Base-by-base conservation (phyloP, 2,329 filamentous ascomycete species). In the Pyrenophora seminiperda region DNA sequence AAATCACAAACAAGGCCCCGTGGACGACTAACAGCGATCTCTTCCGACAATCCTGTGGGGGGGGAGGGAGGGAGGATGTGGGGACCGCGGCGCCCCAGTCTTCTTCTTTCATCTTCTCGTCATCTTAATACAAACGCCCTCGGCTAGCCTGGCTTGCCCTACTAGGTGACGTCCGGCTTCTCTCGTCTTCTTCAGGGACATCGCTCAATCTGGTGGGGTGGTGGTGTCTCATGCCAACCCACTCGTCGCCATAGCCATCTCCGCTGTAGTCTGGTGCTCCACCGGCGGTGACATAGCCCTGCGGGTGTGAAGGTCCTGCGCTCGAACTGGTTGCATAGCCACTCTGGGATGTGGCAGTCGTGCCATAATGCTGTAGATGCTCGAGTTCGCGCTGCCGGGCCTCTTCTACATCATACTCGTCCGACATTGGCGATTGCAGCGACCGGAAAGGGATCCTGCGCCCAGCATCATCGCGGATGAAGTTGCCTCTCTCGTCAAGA, bases 321-420 rank as follows among this genome's bases (percentile, higher is more conserved):
- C 54, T 60, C 2, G 66, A 62, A 7, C 59, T 67, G 1, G 67
- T 67, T 1, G 62, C 60, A 44, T 68, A 69, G 18, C 59, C 56
- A 19, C 61, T 58, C 14, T 54, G 70, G 43, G 59, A 72, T 29
- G 58, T 65, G 15, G 65, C 59, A 30, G 67, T 57, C 5, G 70
- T 66, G 33, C 77, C 77, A 50, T 80, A 81, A 36, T 72, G 72
- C 37, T 75, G 74, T 19, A 76, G 65, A 44, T 78, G 76, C 54
- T 77, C 75, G n/a, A 75, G 70, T 61, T 81, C 78, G 7, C 75
- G 73, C 7, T 75, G 77, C 2, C 76, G 73, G 53, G 81, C 79
- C 29, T 79, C 79, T 39, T 77, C 73, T 13, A 79, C 78, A 39
- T 83, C 81, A 57, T 81, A 83, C 45, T 84, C 82, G 37, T 84